phyloP scores from a whole-genome alignment of 2,329 filamentous ascomycete genomes.

The Calonectria ilicicola region DNA sequence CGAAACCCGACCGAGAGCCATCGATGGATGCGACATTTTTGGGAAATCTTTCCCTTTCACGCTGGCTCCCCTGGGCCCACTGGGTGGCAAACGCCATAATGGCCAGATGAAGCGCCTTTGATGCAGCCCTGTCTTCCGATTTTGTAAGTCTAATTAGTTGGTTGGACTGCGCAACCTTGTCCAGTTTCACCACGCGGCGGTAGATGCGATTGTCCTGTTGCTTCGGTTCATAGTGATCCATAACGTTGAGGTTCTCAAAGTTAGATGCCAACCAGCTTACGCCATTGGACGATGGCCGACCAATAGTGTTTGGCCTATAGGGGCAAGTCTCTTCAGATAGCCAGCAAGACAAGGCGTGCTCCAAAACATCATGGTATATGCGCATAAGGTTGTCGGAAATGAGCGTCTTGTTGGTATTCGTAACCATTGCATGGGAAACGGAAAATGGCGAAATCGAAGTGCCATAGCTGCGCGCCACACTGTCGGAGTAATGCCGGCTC shows the following conservation, averaged over 20 bases:
- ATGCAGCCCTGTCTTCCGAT: constrained; percentile 56
- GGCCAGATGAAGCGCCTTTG: constrained; percentile 59
- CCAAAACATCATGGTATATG: constrained; percentile 66
- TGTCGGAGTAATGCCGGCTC: constrained; percentile 42
- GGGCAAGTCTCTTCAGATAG: constrained; percentile 65
- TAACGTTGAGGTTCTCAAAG: constrained; percentile 40
- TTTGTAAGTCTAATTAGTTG: constrained; percentile 55
- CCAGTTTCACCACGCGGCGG: constrained; percentile 60
- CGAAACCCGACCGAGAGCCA: constrained; percentile 37
- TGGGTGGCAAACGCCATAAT: constrained; percentile 67
- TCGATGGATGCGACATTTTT: constrained; percentile 38
- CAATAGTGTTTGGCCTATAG: constrained; percentile 48
- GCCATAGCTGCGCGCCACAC: constrained; percentile 38
- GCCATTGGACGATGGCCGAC: constrained; percentile 37
- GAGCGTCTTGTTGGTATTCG: constrained; percentile 42
- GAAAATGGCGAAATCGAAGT: constrained; percentile 44
- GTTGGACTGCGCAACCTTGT: constrained; percentile 54
- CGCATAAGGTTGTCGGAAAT: constrained; percentile 44
- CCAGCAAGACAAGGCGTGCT: constrained; percentile 66
- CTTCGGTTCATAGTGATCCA: constrained; percentile 40
- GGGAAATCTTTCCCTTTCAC: constrained; percentile 41
- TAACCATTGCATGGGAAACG: constrained; percentile 39
- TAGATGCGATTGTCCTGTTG: constrained; percentile 59
- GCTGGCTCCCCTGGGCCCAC: constrained; percentile 50
- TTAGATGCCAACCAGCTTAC: constrained; percentile 44